phyloP scores from a whole-genome alignment of 2,329 filamentous ascomycete species.

The Xylaria sp. region DNA sequence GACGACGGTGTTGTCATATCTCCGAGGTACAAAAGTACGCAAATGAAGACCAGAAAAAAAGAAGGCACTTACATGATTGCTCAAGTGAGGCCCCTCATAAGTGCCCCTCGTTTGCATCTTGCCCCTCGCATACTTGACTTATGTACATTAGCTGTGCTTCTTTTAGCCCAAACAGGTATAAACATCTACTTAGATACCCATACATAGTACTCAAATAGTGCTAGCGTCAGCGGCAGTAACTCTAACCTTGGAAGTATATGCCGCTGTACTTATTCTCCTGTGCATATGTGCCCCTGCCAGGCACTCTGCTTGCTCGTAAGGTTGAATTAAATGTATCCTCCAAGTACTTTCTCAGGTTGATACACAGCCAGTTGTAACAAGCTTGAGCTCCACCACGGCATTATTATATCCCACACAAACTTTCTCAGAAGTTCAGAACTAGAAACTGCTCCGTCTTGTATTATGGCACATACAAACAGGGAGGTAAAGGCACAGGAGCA shows the following conservation, averaged over 20 bases:
- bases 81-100: conserved; percentile 4
- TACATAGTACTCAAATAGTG: conserved; percentile 18
- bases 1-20: conserved; percentile 13
- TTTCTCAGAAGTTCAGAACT: neutral
- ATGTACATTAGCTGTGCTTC: neutral
- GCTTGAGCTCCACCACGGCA: neutral
- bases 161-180: conserved; percentile 7
- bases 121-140: conserved; percentile 3
- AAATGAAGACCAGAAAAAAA: conserved; percentile 6
- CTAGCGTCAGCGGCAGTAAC: conserved; percentile 10
- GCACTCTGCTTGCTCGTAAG: neutral
- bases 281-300: neutral
- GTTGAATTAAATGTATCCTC: neutral
- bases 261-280: neutral
- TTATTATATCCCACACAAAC: conserved; percentile 2
- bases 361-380: neutral
- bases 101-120: conserved; percentile 11
- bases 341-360: neutral
- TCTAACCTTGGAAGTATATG: neutral
- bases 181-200: neutral
- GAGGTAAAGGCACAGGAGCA: too few species aligned
- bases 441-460: neutral
- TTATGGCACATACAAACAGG: too few species aligned
- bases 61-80: conserved; percentile 10
- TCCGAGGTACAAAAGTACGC: conserved; percentile 3